These are phyloP conservation scores for Royoungia palumana DNA, from an alignment of 768 basidiomycete species.

Conservation along the genomic window DNA sequence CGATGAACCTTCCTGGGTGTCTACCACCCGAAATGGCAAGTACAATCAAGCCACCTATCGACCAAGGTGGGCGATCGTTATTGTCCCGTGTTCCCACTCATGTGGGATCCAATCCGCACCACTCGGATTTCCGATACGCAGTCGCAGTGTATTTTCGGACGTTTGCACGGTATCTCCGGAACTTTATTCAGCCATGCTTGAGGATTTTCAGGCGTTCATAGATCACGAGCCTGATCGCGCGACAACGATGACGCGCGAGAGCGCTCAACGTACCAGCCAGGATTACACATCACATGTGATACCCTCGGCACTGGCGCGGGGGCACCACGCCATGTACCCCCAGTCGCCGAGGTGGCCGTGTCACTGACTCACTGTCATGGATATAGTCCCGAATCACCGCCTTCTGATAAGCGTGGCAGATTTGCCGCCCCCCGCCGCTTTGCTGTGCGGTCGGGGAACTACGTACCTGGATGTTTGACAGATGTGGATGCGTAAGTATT, in stretches of 20 bases:
- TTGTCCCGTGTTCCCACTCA: slow-evolving; percentile 17
- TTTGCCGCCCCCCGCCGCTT: neutral
- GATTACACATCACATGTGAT: neutral
- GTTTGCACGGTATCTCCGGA: neutral
- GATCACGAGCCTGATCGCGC: neutral
- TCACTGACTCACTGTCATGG: slow-evolving; percentile 42
- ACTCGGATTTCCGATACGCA: neutral
- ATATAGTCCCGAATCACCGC: slow-evolving; percentile 41
- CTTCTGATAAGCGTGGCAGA: slow-evolving; percentile 7
- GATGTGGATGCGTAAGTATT: slow-evolving; percentile 38
- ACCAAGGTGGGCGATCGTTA: slow-evolving; percentile 19
- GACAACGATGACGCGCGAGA: neutral
- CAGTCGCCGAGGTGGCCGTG: slow-evolving; percentile 29
- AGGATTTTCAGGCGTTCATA: neutral
- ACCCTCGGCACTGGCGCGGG: slow-evolving; percentile 23
- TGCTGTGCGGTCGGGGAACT: slow-evolving; percentile 12
- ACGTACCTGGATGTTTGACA: slow-evolving; percentile 27
- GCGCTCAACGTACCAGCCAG: neutral
- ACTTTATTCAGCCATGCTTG: slow-evolving; percentile 12
- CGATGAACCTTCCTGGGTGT: slow-evolving; percentile 5
- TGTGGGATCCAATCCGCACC: slow-evolving; percentile 3
- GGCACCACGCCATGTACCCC: slow-evolving; percentile 26
- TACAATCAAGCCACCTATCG: slow-evolving; percentile 10
- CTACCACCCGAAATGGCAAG: slow-evolving; percentile 10
- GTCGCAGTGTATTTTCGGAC: slow-evolving; percentile 1